Conservation (phyloP, 768 basidiomycete species). For the Boletus coccyginus region DNA sequence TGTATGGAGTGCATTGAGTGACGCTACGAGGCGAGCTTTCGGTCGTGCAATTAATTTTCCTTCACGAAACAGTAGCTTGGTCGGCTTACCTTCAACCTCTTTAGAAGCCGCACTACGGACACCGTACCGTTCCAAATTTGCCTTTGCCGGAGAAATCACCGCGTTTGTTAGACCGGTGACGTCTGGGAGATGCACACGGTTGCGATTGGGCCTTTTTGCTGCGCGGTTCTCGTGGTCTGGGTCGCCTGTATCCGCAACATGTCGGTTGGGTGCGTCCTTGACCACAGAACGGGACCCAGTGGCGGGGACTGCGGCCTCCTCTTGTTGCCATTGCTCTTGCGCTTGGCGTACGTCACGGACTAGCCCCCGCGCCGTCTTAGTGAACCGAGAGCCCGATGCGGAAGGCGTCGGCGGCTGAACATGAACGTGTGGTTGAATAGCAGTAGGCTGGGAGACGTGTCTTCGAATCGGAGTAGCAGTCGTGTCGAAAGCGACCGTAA, state of each 20-base stretch:
- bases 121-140: slow-evolving; percentile 46
- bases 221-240: slow-evolving; percentile 4
- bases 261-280: slow-evolving; percentile 31
- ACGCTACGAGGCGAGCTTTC: slow-evolving; percentile 59
- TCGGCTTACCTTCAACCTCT: slow-evolving; percentile 61
- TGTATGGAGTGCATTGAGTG: slow-evolving; percentile 59
- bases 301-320: slow-evolving; percentile 1
- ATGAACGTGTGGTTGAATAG: slow-evolving; percentile 47
- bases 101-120: slow-evolving; percentile 48
- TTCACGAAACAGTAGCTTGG: neutral
- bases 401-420: slow-evolving; percentile 64
- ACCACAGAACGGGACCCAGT: slow-evolving; percentile 1
- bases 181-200: slow-evolving; percentile 67
- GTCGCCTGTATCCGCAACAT: slow-evolving; percentile 13
- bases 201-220: slow-evolving; percentile 28
- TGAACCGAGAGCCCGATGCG: slow-evolving; percentile 52
- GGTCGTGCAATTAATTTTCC: neutral
- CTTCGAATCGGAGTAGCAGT: slow-evolving; percentile 27
- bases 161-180: slow-evolving; percentile 82
- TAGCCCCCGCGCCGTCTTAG: slow-evolving; percentile 55
- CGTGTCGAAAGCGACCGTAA: slow-evolving; percentile 28
- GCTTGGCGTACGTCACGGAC: slow-evolving; percentile 53
- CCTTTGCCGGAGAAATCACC: slow-evolving; percentile 68
- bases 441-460: slow-evolving; percentile 16
- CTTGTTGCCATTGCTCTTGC: slow-evolving; percentile 19